Percentiles rank a stretch among this genome's conserved stretches.
Evolutionary conservation across 306 rosid species (phyloP).

Genomic region (Mucuna pruriens): DNA sequence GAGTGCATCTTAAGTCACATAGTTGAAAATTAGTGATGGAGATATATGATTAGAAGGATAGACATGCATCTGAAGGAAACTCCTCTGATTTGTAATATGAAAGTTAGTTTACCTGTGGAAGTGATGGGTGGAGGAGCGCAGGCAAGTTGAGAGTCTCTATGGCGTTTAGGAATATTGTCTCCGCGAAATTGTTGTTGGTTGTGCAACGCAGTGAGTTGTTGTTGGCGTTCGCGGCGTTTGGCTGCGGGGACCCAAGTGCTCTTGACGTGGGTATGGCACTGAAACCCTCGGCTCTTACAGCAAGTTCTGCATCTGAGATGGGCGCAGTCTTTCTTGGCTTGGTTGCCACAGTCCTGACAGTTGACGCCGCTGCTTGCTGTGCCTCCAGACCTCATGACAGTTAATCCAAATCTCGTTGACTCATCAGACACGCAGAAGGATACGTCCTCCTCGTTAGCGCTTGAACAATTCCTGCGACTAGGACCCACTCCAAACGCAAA

Average conservation of each 20-base stretch:
- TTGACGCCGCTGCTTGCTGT: constrained; percentile 58
- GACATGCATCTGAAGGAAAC: too few species aligned
- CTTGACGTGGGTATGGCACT: constrained; percentile 87
- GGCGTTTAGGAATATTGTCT: constrained; percentile 58
- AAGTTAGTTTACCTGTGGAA: constrained; percentile 58
- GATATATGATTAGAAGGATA: too few species aligned
- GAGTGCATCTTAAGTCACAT: not conserved
- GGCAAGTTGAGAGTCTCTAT: constrained; percentile 50
- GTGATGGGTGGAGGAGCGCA: constrained; percentile 62
- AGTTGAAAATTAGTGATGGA: constrained; percentile 8
- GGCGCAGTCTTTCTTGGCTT: constrained; percentile 88
- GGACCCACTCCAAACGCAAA: constrained; percentile 81
- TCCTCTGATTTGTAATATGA: too few species aligned
- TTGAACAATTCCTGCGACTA: constrained; percentile 31
- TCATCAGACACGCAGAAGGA: constrained; percentile 58
- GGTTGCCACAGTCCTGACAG: constrained; percentile 98
- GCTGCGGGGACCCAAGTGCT: constrained; percentile 99
- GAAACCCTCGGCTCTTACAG: constrained; percentile 95
- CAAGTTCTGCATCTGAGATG: constrained; percentile 95
- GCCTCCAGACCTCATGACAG: constrained; percentile 65
- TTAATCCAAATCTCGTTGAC: constrained; percentile 59
- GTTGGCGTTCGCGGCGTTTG: constrained; percentile 88
- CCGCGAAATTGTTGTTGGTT: constrained; percentile 38
- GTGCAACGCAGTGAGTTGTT: constrained; percentile 59
- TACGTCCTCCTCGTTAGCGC: constrained; percentile 37